Evolutionary conservation across 192 early-diverging fungal species (phyloP), one percentile per base, ranked within the genome.

Genomic region (Coemansia sp.): DNA sequence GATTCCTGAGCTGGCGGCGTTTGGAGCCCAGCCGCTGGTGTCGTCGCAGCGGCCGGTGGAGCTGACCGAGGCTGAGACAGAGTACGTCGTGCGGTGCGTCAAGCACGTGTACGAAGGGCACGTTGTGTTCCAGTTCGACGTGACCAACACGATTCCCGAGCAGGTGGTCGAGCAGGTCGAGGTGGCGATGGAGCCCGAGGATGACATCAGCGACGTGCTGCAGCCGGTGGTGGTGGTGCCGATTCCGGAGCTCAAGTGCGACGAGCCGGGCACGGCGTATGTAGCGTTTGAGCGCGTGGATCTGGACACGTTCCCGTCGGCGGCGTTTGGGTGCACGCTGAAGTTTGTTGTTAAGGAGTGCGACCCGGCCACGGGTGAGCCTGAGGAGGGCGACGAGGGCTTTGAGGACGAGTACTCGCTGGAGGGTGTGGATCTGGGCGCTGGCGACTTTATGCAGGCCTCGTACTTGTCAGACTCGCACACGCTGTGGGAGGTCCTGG

Each of bases 41-140:
- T 92, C 89, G 18, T 93, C 88, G 51, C 53, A 54, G 42, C 83
- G 85, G 64, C 78, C 88, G n/a, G 82, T 87, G 18, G 86, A 86
- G 54, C 79, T 98, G 21, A 97, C 95, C 16, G 97, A 99, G 67
- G 81, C 86, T 10, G 97, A 98, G 73, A 95, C 92, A 10, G 97
- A 99, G 73, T 99, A 99, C 78, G 87, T 88, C 24, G 93, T 99
- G 50, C 77, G 82, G 19, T 94, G 90, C 61, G 71, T 95, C 53
- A 98, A 98, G 77, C 97, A 99, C 59, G 84, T 95, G n/a, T 99
- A 93, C 67, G 74, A 82, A 45, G 74, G 84, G 23, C 92, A 97
- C 56, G 60, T 99, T 58, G 91, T 99, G 9, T 96, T 98, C 82
- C 93, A 99, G 87, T 98, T 98, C 72, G 87, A 92, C 56, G 88